Conservation (phyloP, 495 filamentous ascomycete genomes). For the Penicilliopsis zonata region DNA sequence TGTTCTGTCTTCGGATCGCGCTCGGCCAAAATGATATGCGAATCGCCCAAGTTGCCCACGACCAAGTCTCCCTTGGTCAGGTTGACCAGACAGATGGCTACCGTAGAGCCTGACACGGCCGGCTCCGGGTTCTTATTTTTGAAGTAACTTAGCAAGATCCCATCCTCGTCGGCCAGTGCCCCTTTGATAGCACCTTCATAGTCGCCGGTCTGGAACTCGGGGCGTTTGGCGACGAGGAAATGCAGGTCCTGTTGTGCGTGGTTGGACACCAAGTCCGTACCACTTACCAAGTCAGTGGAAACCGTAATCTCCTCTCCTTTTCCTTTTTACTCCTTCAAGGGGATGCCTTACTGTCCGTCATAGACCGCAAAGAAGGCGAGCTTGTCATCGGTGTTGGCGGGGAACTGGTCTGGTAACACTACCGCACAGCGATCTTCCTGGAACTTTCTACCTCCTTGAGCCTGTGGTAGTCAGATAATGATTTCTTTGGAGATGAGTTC, state of each 20-base stretch:
- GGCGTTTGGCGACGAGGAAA: slow-evolving; percentile 13
- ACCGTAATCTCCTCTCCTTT: no score
- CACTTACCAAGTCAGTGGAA: slow-evolving; percentile 12
- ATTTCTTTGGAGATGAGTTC: not conserved
- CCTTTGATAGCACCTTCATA: slow-evolving; percentile 21
- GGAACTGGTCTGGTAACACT: slow-evolving; percentile 21
- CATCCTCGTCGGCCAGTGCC: slow-evolving; percentile 27
- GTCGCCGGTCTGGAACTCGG: slow-evolving; percentile 18
- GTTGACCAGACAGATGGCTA: slow-evolving; percentile 23
- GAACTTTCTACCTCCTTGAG: slow-evolving; percentile 16
- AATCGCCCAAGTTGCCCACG: slow-evolving; percentile 29
- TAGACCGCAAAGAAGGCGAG: slow-evolving; percentile 28
- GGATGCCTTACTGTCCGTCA: slow-evolving; percentile 27
- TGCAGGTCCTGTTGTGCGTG: slow-evolving; percentile 22
- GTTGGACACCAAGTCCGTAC: slow-evolving; percentile 20
- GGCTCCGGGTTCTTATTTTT: slow-evolving; percentile 13
- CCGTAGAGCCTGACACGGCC: slow-evolving; percentile 24
- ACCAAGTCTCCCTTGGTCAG: slow-evolving; percentile 23
- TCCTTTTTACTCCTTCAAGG: not conserved
- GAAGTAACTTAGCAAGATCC: slow-evolving; percentile 14
- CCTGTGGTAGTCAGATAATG: slow-evolving; percentile 11
- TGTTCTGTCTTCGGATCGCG: slow-evolving; percentile 16
- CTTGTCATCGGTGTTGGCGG: slow-evolving; percentile 15
- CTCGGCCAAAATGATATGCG: slow-evolving; percentile 25
- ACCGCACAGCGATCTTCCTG: slow-evolving; percentile 24